These are phyloP conservation scores for Coleophoma crateriformis DNA, from an alignment of 2,329 filamentous ascomycete genomes.

Conservation along the genomic window DNA sequence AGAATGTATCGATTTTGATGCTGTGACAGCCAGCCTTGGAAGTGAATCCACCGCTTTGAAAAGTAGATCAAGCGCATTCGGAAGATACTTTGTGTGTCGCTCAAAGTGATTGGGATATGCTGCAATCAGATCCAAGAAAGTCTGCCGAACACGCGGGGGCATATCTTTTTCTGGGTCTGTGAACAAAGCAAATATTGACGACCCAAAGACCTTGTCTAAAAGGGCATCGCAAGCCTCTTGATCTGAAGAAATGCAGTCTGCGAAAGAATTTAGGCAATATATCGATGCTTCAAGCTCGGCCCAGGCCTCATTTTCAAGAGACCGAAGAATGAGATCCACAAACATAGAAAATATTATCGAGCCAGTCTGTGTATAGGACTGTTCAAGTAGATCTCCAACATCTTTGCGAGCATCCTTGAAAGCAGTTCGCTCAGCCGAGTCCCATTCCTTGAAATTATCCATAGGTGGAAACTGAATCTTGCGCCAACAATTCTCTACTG, in stretches of 20 bases:
- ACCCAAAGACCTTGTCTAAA: constrained; percentile 56
- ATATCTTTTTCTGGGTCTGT: constrained; percentile 44
- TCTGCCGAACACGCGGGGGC: constrained; percentile 59
- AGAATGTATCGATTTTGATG: constrained; percentile 68
- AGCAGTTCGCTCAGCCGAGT: constrained; percentile 58
- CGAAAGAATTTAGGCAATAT: constrained; percentile 60
- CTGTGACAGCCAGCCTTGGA: constrained; percentile 54
- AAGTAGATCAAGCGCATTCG: constrained; percentile 66
- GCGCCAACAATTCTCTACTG: constrained; percentile 59
- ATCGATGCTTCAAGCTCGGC: constrained; percentile 53
- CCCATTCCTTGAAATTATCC: constrained; percentile 58
- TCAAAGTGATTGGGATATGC: constrained; percentile 74
- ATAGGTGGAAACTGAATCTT: constrained; percentile 59
- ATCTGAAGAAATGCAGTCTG: constrained; percentile 59
- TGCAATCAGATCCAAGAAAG: constrained; percentile 65
- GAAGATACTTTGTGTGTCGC: constrained; percentile 59
- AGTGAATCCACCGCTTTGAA: constrained; percentile 61
- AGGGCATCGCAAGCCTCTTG: constrained; percentile 47
- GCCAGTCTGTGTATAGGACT: constrained; percentile 59
- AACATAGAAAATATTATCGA: constrained; percentile 51
- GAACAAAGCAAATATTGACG: constrained; percentile 50
- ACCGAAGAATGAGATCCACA: constrained; percentile 45
- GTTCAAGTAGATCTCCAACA: constrained; percentile 71
- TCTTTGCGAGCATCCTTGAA: constrained; percentile 74
- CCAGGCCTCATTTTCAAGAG: constrained; percentile 46